Base-by-base conservation (phyloP, 179 eudicot genomes). In the Drosera spatulata region DNA sequence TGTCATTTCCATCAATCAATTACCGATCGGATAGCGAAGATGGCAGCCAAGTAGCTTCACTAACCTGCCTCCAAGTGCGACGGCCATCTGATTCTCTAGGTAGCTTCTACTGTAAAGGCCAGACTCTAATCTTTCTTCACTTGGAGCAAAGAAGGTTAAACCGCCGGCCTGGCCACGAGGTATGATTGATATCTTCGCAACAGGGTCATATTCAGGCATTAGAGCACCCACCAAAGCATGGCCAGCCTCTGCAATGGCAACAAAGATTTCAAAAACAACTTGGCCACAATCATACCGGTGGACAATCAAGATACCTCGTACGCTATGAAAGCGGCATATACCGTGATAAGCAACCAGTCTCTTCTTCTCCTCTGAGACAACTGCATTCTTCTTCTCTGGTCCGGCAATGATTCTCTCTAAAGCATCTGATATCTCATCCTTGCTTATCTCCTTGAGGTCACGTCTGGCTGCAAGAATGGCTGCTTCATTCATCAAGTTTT, bases 121-220 rank as follows among this genome's bases (percentile, higher is more conserved):
- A 15, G 99, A 94, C 62, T 94, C 99, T 14, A 94, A 82, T 63
- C 99, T 82, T 72, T 94, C 99, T 71, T 94, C 99, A 60, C 99
- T 94, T n/a, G 99, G 99, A 55, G 99, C 99, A 69, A 94, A 93
- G 77, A 93, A 93, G 44, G 99, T 93, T 48, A 93, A 95, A 47
- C 99, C 99, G 33, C 99, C 99, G 10, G 99, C 99, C 83, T 94
- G 99, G 41, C 99, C 99, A 74, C 99, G 97, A 63, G 99, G 99
- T 74, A 94, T 90, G 66, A 94, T 87, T 10, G 99, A 94, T 65
- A 94, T 94, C 67, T 94, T 94, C 53, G 99, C 99, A 12, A 94
- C 99, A 3, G 99, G 97, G 67, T 94, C 97, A 52, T 90, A 94
- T 53, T 94, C 99, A 0, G 99, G 99, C 99, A 94, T 90, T 50